phyloP scores from a whole-genome alignment of 179 eudicot species.

The Spinacia oleracea region DNA sequence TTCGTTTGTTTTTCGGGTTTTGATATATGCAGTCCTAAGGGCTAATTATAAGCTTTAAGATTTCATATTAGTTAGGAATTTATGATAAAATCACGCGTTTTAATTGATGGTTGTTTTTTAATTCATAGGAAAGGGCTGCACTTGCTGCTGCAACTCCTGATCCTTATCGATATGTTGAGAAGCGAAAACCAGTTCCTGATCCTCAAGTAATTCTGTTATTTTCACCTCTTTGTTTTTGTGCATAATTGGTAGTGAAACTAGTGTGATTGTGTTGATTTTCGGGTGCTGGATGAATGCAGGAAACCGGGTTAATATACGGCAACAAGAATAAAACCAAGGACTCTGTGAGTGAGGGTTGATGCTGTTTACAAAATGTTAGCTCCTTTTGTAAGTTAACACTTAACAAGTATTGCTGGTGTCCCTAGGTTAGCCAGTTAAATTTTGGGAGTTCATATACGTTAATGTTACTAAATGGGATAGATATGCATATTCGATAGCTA shows the following conservation, averaged over 20 bases:
- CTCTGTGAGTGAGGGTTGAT: slow-evolving; percentile 32
- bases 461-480: slow-evolving; percentile 11
- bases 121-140: slow-evolving; percentile 26
- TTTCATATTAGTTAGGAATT: no score
- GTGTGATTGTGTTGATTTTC: neutral
- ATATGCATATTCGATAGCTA: neutral
- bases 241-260: neutral
- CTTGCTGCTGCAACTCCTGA: slow-evolving; percentile 41
- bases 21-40: no score
- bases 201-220: slow-evolving; percentile 49
- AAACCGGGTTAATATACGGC: slow-evolving; percentile 57
- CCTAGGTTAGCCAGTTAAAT: slow-evolving; percentile 17
- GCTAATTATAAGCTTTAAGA: no score
- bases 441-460: slow-evolving; percentile 13
- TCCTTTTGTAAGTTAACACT: slow-evolving; percentile 21
- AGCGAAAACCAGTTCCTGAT: slow-evolving; percentile 76
- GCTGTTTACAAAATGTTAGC: neutral
- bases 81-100: no score
- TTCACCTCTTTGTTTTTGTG: no score
- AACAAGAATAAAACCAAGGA: slow-evolving; percentile 52
- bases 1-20: neutral
- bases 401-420: neutral
- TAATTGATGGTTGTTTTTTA: neutral
- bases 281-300: slow-evolving; percentile 26
- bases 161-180: slow-evolving; percentile 67